Base-by-base conservation (phyloP, 225 moss, liverwort and hornwort genomes). In the Sphagnum contortum region DNA sequence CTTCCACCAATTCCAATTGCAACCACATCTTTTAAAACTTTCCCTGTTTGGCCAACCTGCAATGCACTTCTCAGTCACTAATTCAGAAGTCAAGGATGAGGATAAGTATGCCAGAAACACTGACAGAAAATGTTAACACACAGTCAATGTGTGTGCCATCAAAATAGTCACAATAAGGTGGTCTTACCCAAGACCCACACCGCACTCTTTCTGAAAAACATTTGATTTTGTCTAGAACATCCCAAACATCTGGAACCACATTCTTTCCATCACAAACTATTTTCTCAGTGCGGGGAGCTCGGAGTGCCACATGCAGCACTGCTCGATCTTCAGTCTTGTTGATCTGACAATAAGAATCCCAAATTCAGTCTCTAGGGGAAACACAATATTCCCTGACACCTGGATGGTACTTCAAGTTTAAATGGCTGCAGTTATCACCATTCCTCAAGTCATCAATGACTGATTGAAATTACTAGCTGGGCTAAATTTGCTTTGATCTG, bases 1-100 rank as follows among this genome's bases (percentile, higher is more conserved):
- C 98, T 98, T 5, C 93, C 93, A 2, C 93, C 98, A 60, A 98
- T 98, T 44, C 98, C 98, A 61, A 98, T 81, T 45, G 98, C 91
- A 64, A 98, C 98, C 45, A 98, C 98, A 64, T 93, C 87, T 3
- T 80, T 93, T 49, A 98, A 78, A 9, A 87, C 73, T 64, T 93
- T 91, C 51, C 96, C 90, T n/a, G 96, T 92, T 5, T 77, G 87
- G 47, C 96, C 96, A 55, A 82, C 9, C 82, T 87, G 80, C 52
- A 52, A 5, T 6, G 6, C 52, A 52, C 7, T 5, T 52, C 52
- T 5, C 52, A 52, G 6, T 52, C 29, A 29, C 29, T 29, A 29
- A 29, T 29, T 29, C 29, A 29, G 29, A 29, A 29, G 29, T 29
- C 29, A 29, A 29, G 29, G 29, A 29, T 29, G 29, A 29, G 29